Conservation (phyloP, 1,139 yeast genomes). For the Candida sanyaensis region DNA sequence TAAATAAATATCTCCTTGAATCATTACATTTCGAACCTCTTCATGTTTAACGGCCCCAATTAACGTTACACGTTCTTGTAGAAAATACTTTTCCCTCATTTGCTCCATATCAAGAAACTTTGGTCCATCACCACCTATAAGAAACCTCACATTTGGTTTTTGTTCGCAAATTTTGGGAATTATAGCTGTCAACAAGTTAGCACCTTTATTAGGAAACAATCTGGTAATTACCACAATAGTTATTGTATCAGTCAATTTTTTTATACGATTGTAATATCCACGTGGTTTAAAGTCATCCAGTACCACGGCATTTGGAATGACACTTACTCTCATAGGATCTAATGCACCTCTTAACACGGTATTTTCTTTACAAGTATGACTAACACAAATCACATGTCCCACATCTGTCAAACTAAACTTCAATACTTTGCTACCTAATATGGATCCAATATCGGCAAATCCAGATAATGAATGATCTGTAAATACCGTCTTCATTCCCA, state of each 20-base stretch:
- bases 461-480: slow-evolving; percentile 98
- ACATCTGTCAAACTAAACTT: slow-evolving; percentile 85
- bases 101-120: slow-evolving; percentile 91
- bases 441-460: slow-evolving; percentile 82
- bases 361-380: slow-evolving; percentile 95
- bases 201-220: slow-evolving; percentile 94
- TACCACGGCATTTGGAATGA: slow-evolving; percentile 95
- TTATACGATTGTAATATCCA: slow-evolving; percentile 16
- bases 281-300: slow-evolving; percentile 78
- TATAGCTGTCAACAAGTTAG: slow-evolving; percentile 81
- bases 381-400: slow-evolving; percentile 92
- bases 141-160: slow-evolving; percentile 67
- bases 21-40: slow-evolving; percentile 90
- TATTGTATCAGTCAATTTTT: slow-evolving; percentile 28
- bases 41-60: slow-evolving; percentile 92
- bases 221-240: slow-evolving; percentile 92
- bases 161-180: slow-evolving; percentile 79
- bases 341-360: slow-evolving; percentile 85
- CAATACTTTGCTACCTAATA: slow-evolving; percentile 81
- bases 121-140: slow-evolving; percentile 98
- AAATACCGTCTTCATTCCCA: slow-evolving; percentile 90
- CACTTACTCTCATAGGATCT: slow-evolving; percentile 78
- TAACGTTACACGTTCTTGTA: slow-evolving; percentile 85
- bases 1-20: slow-evolving; percentile 87
- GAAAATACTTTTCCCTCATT: slow-evolving; percentile 83